Base-by-base conservation (phyloP, 768 basidiomycete genomes). In the Phanerodontia chrysosporium region DNA sequence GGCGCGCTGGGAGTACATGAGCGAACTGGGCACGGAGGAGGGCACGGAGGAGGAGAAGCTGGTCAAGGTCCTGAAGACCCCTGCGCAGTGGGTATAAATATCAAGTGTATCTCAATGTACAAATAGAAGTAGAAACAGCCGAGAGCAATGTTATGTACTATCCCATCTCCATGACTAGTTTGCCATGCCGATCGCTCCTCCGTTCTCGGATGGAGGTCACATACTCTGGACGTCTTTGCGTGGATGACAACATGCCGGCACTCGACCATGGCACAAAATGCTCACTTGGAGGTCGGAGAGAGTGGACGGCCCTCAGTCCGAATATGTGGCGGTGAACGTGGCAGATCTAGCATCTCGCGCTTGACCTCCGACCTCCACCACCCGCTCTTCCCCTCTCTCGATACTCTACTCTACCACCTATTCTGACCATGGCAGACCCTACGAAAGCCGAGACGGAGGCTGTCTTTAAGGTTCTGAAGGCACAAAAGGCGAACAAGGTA, bases 401-500 rank as follows among this genome's bases (percentile, higher is more conserved):
- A 8, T 27, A 46, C 22, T 25, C 45, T 24, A 18, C 21, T 49
- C 24, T 21, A 4, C 13, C 18, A 30, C 27, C 49, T 27, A 51
- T 30, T 29, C 13, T 30, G 28, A 36, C n/a, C 5, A 91, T 90
- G 89, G 73, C 82, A 35, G 89, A 89, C 63, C 88, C 87, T 0
- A 85, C 88, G 29, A 96, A 94, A 69, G 83, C 86, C 68, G 92
- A 97, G 73, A 91, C 92, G 0, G 89, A 92, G 49, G 85, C 89
- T 61, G 81, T 92, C 18, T 97, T 98, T 75, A 86, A 84, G 46
- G 83, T 90, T 2, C 77, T 95, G 35, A 89, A 84, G 66, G 73
- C 83, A 2, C 92, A 96, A 65, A 95, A 95, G 68, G 92, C 84
- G 8, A 98, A 98, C 76, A 93, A 89, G 77, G 92, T 87, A 59